These are phyloP conservation scores for Ilyonectria robusta DNA, from an alignment of 2,329 filamentous ascomycete genomes.

Conservation along the genomic window DNA sequence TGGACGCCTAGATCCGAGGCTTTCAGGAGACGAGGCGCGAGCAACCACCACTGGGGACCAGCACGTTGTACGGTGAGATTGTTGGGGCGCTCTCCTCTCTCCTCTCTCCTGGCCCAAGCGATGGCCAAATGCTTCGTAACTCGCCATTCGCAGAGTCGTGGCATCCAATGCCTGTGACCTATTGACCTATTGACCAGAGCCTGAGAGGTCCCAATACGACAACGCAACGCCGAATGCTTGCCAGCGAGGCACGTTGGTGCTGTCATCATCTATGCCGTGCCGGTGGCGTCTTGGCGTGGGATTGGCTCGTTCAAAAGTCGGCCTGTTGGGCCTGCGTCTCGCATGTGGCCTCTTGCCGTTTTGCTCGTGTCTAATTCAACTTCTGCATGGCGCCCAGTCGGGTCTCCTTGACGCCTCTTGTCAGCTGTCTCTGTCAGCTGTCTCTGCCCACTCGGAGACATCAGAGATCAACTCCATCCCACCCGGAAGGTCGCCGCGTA, in stretches of 20 bases:
- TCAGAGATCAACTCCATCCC: conserved; percentile 8
- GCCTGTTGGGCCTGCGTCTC: conserved; percentile 24
- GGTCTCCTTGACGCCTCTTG: conserved; percentile 25
- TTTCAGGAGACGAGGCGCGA: conserved; percentile 6
- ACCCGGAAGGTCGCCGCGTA: background rate
- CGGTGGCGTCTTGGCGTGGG: conserved; percentile 16
- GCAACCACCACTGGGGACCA: background rate
- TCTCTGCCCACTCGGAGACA: conserved; percentile 10
- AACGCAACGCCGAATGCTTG: conserved; percentile 8
- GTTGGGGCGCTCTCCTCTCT: background rate
- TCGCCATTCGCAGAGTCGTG: background rate
- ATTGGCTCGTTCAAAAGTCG: conserved; percentile 23
- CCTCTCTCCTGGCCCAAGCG: background rate
- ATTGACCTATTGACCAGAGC: background rate
- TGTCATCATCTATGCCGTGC: conserved; percentile 19
- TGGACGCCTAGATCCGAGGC: conserved; percentile 17
- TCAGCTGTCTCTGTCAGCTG: conserved; percentile 28
- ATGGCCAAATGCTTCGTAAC: background rate
- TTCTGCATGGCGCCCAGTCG: conserved; percentile 27
- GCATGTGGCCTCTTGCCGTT: conserved; percentile 20
- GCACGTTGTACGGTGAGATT: conserved; percentile 6
- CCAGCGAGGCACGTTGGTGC: conserved; percentile 25
- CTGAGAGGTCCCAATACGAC: conserved; percentile 13
- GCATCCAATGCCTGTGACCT: background rate
- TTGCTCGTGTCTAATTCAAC: conserved; percentile 29